Evolutionary conservation across 2,329 filamentous ascomycete genomes (phyloP).

Genomic region (Botrytis cinerea): DNA sequence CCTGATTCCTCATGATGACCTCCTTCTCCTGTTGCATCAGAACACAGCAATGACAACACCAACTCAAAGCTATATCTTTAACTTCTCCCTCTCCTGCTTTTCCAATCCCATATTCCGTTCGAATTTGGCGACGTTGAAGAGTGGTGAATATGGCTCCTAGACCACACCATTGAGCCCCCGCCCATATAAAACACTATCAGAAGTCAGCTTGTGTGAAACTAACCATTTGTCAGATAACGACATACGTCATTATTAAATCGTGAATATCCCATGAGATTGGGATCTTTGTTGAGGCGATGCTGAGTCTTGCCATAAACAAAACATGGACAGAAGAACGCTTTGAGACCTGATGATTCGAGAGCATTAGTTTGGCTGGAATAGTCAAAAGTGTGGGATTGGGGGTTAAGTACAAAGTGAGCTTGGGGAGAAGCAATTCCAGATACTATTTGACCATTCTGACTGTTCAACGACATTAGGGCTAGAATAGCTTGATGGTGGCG

Average conservation of each 20-base stretch:
- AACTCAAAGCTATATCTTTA: slow-evolving; percentile 43
- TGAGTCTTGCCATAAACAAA: slow-evolving; percentile 38
- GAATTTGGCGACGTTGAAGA: slow-evolving; percentile 33
- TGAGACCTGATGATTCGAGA: slow-evolving; percentile 29
- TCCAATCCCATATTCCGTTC: slow-evolving; percentile 34
- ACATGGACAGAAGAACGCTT: slow-evolving; percentile 36
- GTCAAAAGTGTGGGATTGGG: not conserved
- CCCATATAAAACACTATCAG: slow-evolving; percentile 23
- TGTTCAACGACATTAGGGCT: not conserved
- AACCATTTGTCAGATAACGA: not conserved
- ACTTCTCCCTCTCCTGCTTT: slow-evolving; percentile 43
- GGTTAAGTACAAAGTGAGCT: slow-evolving; percentile 11
- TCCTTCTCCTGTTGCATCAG: slow-evolving; percentile 39
- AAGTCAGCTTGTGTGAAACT: slow-evolving; percentile 28
- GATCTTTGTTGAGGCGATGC: slow-evolving; percentile 31
- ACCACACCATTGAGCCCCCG: slow-evolving; percentile 26
- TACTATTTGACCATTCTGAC: slow-evolving; percentile 19
- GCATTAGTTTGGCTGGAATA: not conserved
- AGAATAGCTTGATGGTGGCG: slow-evolving; percentile 6
- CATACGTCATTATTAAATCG: slow-evolving; percentile 33
- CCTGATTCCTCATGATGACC: slow-evolving; percentile 28
- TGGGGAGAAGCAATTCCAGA: slow-evolving; percentile 22
- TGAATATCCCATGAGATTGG: slow-evolving; percentile 34
- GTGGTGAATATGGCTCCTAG: slow-evolving; percentile 30
- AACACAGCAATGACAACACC: slow-evolving; percentile 41